Evolutionary conservation across 257 asterid genomes (phyloP), one percentile per base, ranked within the genome.

Genomic region (Prunella vulgaris): DNA sequence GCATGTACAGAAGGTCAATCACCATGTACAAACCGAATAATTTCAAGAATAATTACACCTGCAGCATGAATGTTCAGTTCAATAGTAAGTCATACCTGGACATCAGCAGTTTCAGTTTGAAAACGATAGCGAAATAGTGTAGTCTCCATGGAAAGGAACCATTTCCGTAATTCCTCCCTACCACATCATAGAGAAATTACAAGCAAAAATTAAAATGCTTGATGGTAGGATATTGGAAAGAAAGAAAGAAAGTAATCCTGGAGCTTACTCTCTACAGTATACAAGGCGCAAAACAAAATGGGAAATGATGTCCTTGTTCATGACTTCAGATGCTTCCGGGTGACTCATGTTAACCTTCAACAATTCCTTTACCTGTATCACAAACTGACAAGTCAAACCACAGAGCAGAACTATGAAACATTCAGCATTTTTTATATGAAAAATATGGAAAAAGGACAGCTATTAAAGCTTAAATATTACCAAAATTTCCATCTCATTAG

Each of bases 81-180:
- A 51, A 64, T 61, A 74, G 66, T 66, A 66, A 74, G 77, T 56
- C 77, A 62, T 24, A 90, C 99, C 97, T 93, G 93, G 62, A 83
- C 78, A 51, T 87, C 97, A 57, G 78, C 9, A 60, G 79, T 38
- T 84, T 87, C 84, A 25, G 3, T 58, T 70, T 60, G 89, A 76
- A 90, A 87, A 8, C 99, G 97, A 75, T 84, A 82, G 44, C 95
- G 88, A 74, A 93, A 93, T 25, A 93, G 78, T 60, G 89, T 77
- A 58, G 97, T 88, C 88, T 93, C 96, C 82, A 84, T 83, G 22
- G 96, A 90, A 74, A 93, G 95, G 84, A 90, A 93, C 97, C 97
- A 90, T 80, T 74, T 90, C 78, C 97, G 77, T 74, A 90, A 79
- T 69, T 90, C 96, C 82, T 90, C 99, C 77, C 98, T 93, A 52